Evolutionary conservation across 768 basidiomycete species (phyloP).

Genomic region (Lanmaoa pseudosensibilis): DNA sequence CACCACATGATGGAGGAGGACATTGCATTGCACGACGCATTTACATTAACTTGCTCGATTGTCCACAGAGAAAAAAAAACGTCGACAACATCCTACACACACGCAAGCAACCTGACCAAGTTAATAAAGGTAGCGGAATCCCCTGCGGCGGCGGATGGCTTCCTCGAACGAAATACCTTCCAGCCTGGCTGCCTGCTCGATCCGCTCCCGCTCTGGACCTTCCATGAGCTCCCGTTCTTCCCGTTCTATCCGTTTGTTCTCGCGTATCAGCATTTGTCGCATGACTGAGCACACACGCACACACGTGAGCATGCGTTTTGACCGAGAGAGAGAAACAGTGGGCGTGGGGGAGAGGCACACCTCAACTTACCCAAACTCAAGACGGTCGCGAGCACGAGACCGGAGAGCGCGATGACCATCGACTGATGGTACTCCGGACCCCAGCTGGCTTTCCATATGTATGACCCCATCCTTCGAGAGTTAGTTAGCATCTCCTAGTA

Average conservation of each 20-base stretch:
- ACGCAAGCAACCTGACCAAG: background rate
- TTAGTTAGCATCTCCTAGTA: background rate
- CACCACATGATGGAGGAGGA: no score
- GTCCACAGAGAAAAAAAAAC: background rate
- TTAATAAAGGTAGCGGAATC: slow-evolving; percentile 58
- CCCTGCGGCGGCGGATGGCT: slow-evolving; percentile 54
- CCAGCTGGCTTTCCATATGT: slow-evolving; percentile 62
- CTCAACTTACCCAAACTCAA: slow-evolving; percentile 37
- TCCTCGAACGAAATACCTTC: slow-evolving; percentile 62
- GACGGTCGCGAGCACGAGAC: slow-evolving; percentile 32
- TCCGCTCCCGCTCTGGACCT: slow-evolving; percentile 46
- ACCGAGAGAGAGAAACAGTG: background rate
- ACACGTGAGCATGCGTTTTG: background rate
- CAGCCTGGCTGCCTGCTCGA: slow-evolving; percentile 57
- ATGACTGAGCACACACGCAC: slow-evolving; percentile 34
- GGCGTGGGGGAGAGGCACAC: background rate
- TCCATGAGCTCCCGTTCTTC: slow-evolving; percentile 46
- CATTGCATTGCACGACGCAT: no score
- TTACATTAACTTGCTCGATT: background rate
- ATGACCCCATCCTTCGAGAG: slow-evolving; percentile 53
- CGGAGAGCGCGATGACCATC: slow-evolving; percentile 49
- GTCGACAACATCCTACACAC: background rate
- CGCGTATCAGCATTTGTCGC: slow-evolving; percentile 44
- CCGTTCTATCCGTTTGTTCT: slow-evolving; percentile 51
- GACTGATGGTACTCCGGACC: slow-evolving; percentile 62